These are phyloP conservation scores for Candida germanica DNA, from an alignment of 805 yeast species.

Conservation along the genomic window DNA sequence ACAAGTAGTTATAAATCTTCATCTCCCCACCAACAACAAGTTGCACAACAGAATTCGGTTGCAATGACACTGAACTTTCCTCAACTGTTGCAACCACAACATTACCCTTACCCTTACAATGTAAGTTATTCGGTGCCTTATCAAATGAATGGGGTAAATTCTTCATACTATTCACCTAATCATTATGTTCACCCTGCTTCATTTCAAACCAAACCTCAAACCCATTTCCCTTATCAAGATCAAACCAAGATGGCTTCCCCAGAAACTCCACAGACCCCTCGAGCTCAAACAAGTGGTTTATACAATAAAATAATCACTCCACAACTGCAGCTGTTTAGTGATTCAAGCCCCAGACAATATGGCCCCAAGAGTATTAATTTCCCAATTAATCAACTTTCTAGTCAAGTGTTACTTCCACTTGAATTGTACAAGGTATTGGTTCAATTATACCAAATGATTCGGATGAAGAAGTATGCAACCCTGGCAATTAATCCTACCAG, in stretches of 20 bases:
- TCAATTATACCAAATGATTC: conserved; percentile 18
- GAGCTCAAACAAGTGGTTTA: neutral
- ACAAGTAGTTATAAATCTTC: too few relatives aligned
- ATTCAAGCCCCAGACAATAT: neutral
- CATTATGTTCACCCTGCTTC: too few relatives aligned
- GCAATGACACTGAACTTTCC: too few relatives aligned
- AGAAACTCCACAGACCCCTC: neutral
- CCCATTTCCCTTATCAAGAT: neutral
- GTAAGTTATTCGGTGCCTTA: too few relatives aligned
- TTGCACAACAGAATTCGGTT: too few relatives aligned
- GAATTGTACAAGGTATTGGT: conserved; percentile 6
- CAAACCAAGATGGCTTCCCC: neutral
- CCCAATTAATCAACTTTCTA: conserved; percentile 11
- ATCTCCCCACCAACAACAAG: too few relatives aligned
- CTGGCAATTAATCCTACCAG: conserved; percentile 62
- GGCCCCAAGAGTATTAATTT: conserved; percentile 7
- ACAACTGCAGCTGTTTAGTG: neutral
- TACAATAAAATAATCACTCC: neutral
- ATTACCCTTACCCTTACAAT: too few relatives aligned
- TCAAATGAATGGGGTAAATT: too few relatives aligned
- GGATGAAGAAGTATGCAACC: conserved; percentile 60
- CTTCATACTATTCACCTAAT: too few relatives aligned
- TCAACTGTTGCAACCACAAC: too few relatives aligned
- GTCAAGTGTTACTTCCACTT: conserved; percentile 7
- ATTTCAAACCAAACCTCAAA: too few relatives aligned